phyloP scores from a whole-genome alignment of 257 asterid species.

The Capsicum pubescens region DNA sequence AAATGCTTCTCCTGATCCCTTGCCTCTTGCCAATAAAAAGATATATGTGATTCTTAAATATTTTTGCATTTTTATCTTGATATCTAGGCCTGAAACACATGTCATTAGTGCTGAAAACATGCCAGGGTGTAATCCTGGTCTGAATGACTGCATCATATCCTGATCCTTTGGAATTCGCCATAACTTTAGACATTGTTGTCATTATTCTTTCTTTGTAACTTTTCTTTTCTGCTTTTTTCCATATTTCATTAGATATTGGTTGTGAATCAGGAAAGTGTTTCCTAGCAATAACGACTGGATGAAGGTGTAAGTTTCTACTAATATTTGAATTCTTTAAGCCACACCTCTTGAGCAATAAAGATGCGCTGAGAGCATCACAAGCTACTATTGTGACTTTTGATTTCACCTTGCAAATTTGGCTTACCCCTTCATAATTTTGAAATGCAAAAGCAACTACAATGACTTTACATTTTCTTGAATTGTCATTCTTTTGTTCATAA shows the following conservation, averaged over 20 bases:
- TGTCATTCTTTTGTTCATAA: conserved; percentile 27
- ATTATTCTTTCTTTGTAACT: conserved; percentile 77
- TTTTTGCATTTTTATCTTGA: conserved; percentile 58
- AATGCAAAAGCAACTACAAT: conserved; percentile 61
- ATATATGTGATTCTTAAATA: conserved; percentile 72
- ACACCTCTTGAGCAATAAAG: conserved; percentile 57
- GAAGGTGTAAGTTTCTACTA: conserved; percentile 72
- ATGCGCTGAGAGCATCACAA: conserved; percentile 82
- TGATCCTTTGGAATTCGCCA: conserved; percentile 44
- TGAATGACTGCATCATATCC: conserved; percentile 76
- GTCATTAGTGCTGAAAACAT: conserved; percentile 74
- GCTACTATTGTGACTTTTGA: conserved; percentile 62
- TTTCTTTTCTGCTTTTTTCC: conserved; percentile 64
- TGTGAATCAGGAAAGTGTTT: conserved; percentile 62
- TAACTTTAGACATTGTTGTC: conserved; percentile 78
- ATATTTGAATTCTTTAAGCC: conserved; percentile 74
- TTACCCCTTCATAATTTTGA: conserved; percentile 38
- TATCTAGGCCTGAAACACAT: conserved; percentile 70
- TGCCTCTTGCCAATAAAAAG: conserved; percentile 72
- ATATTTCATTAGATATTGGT: conserved; percentile 25
- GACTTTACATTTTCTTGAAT: conserved; percentile 40
- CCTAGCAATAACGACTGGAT: conserved; percentile 84
- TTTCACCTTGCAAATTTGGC: conserved; percentile 56
- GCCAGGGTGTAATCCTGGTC: conserved; percentile 88
- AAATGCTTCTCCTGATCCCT: conserved; percentile 58